Evolutionary conservation across 2,329 filamentous ascomycete species (phyloP), one percentile per base, ranked within the genome.

Genomic region (Fusarium gaditjirri): DNA sequence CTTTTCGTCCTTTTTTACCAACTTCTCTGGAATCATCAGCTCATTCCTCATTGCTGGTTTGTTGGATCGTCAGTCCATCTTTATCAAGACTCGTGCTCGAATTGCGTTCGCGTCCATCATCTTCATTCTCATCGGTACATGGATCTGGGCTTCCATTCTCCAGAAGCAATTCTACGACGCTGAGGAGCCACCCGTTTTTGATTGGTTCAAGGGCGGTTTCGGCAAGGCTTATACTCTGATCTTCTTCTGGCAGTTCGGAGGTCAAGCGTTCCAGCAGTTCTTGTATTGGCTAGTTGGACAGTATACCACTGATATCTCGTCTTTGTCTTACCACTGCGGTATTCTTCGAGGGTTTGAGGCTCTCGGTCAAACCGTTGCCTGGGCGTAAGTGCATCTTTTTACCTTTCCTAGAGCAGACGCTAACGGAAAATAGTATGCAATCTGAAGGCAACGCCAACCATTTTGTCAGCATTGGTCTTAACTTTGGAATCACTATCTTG

Each of bases 221-320:
- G 68, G 68, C 39, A 71, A 71, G 41, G 33, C 71, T 3, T 73
- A 74, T 25, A 42, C 68, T 17, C 25, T 74, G 2, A 68, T 74
- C 14, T 74, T 73, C 23, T 73, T 74, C 64, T 74, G 71, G 71
- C 64, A 73, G 2, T 74, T 73, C 7, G 71, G 67, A 5, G 71
- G 71, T 0, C 71, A 74, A 21, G 71, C 71, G 0, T 74, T 74
- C 54, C 64, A 67, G 7, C 64, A 67, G 13, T 67, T 67, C 11
- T 38, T 67, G n/a, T 67, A 67, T 31, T 67, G 64, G 64, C 62
- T 67, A 10, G 23, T 67, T 8, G 64, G 64, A 17, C 64, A 67
- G 11, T 67, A 67, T 6, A 67, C 64, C 1, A 67, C 62, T 3
- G 64, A 67, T 1, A 27, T 67, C 0, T 67, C 64, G 0, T 67